These are phyloP conservation scores for Aspergillus carbonarius DNA, from an alignment of 2,329 filamentous ascomycete genomes.

Conservation along the genomic window DNA sequence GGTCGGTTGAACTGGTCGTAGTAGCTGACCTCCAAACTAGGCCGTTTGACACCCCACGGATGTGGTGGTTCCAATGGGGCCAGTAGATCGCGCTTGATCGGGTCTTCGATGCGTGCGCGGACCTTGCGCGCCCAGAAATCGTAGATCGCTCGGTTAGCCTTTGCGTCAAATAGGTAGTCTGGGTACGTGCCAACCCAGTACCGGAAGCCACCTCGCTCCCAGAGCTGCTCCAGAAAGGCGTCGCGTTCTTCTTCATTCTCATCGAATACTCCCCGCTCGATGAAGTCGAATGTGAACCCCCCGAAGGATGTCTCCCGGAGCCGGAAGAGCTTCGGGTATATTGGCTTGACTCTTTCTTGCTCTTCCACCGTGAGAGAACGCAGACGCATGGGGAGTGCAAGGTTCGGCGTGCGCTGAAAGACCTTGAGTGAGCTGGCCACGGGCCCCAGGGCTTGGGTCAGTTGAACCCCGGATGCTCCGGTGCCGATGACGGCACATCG, in stretches of 20 bases:
- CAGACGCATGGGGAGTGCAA: constrained; percentile 62
- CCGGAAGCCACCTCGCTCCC: constrained; percentile 54
- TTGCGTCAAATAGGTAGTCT: constrained; percentile 48
- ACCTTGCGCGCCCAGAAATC: constrained; percentile 57
- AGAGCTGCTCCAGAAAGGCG: constrained; percentile 51
- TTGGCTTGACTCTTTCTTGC: constrained; percentile 48
- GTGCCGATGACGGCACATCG: constrained; percentile 56
- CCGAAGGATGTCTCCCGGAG: constrained; percentile 55
- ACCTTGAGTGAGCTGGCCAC: constrained; percentile 55
- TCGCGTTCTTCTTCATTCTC: constrained; percentile 53
- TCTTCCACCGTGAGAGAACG: constrained; percentile 50
- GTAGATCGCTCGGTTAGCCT: constrained; percentile 57
- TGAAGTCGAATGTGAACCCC: constrained; percentile 60
- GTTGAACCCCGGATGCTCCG: constrained; percentile 56
- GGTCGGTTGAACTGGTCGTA: constrained; percentile 51
- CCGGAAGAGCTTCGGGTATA: constrained; percentile 54
- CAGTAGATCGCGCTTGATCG: constrained; percentile 51
- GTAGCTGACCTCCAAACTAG: constrained; percentile 49
- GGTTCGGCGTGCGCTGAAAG: constrained; percentile 67
- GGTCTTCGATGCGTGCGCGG: constrained; percentile 51
- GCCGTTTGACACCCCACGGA: constrained; percentile 56
- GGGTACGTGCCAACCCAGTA: constrained; percentile 57
- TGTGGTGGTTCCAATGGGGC: constrained; percentile 55
- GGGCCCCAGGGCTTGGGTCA: constrained; percentile 60
- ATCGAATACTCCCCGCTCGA: constrained; percentile 57